Evolutionary conservation across 1,284 basidiomycete genomes (phyloP).

Genomic region (Hypsizygus ulmarius): DNA sequence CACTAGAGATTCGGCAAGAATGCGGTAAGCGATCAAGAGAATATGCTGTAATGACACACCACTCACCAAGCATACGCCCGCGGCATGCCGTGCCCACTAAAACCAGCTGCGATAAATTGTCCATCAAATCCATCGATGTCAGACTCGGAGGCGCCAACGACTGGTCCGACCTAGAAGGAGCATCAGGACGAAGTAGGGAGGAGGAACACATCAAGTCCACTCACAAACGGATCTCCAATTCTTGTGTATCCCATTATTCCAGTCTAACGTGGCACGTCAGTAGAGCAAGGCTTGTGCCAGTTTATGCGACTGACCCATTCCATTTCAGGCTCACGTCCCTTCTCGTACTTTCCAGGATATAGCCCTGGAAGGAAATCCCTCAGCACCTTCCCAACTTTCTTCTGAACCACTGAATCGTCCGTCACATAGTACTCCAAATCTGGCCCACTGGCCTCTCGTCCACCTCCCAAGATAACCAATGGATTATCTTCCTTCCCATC

Average conservation of each 20-base stretch:
- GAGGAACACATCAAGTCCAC: constrained; percentile 24
- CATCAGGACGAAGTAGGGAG: background rate
- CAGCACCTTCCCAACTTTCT: constrained; percentile 46
- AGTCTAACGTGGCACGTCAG: constrained; percentile 39
- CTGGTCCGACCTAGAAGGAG: constrained; percentile 58
- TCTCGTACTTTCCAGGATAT: constrained; percentile 55
- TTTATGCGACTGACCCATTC: constrained; percentile 59
- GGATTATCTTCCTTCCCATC: constrained; percentile 38
- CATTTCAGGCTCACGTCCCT: constrained; percentile 53
- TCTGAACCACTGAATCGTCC: constrained; percentile 61
- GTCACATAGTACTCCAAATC: constrained; percentile 50
- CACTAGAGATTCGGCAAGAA: constrained; percentile 40
- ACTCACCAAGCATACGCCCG: constrained; percentile 69
- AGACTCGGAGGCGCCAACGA: constrained; percentile 33
- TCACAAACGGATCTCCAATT: constrained; percentile 65
- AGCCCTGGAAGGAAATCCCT: constrained; percentile 55
- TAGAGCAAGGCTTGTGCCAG: constrained; percentile 11
- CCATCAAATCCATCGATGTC: constrained; percentile 37
- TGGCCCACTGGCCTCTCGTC: constrained; percentile 44
- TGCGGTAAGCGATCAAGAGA: background rate
- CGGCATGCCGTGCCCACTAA: constrained; percentile 80
- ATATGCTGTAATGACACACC: constrained; percentile 1
- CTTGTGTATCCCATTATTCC: constrained; percentile 82
- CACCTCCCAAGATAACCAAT: constrained; percentile 74
- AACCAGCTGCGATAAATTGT: constrained; percentile 77